Percentiles rank a stretch among this genome's conserved stretches.
These are phyloP conservation scores for Beauveria scarabaeidicola DNA, from an alignment of 2,329 filamentous ascomycete genomes.

Conservation along the genomic window DNA sequence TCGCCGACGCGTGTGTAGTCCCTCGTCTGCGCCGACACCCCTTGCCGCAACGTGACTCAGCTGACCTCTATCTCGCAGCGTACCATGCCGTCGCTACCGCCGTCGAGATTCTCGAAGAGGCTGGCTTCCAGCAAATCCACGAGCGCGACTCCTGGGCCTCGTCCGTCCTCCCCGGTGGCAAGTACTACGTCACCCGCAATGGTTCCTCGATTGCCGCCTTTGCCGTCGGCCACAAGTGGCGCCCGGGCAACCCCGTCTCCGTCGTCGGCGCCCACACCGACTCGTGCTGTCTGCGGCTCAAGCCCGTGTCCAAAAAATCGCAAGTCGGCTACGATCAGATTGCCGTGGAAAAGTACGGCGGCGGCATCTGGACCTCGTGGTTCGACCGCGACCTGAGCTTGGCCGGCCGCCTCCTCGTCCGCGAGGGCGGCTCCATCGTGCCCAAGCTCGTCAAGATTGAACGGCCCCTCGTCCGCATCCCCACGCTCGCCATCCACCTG, in stretches of 20 bases:
- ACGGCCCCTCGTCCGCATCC: slow-evolving; percentile 82
- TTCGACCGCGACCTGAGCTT: slow-evolving; percentile 92
- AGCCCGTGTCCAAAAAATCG: slow-evolving; percentile 86
- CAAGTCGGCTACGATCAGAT: slow-evolving; percentile 86
- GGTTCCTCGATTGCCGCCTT: slow-evolving; percentile 88
- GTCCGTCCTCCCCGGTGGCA: slow-evolving; percentile 73
- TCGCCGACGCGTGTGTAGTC: slow-evolving; percentile 74
- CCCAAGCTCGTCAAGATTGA: slow-evolving; percentile 87
- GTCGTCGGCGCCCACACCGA: slow-evolving; percentile 97
- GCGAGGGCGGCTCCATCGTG: slow-evolving; percentile 61
- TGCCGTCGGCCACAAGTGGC: slow-evolving; percentile 84
- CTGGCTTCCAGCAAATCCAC: slow-evolving; percentile 80
- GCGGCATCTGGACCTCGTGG: slow-evolving; percentile 96
- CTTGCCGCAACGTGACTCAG: slow-evolving; percentile 12
- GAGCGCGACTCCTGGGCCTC: slow-evolving; percentile 86
- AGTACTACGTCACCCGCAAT: slow-evolving; percentile 95
- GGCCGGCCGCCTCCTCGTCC: slow-evolving; percentile 79
- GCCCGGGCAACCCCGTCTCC: slow-evolving; percentile 78
- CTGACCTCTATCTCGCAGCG: slow-evolving; percentile 41
- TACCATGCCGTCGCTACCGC: slow-evolving; percentile 88
- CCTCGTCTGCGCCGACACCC: background rate
- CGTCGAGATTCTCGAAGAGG: slow-evolving; percentile 65
- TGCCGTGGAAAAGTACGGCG: slow-evolving; percentile 93
- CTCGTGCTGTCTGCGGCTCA: slow-evolving; percentile 83
- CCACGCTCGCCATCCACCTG: slow-evolving; percentile 88